Evolutionary conservation across 345 rosid genomes (phyloP).

Genomic region (Linum lewisii): DNA sequence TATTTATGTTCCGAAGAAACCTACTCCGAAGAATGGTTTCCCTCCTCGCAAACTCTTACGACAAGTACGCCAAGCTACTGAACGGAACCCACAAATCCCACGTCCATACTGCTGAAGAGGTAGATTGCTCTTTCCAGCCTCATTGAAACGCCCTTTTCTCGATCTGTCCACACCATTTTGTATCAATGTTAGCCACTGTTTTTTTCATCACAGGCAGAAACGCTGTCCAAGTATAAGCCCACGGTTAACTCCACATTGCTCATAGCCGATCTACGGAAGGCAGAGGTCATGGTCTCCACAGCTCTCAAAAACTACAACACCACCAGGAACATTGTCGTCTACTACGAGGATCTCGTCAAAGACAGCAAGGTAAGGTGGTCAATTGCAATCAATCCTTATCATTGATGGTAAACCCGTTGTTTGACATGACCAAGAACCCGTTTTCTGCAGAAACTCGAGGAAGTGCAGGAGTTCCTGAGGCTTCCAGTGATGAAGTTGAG

Average conservation of each 20-base stretch:
- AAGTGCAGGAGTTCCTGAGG: conserved; percentile 65
- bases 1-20: conserved; percentile 74
- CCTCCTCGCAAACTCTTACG: conserved; percentile 73
- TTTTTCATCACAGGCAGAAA: conserved; percentile 55
- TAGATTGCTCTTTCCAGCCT: conserved; percentile 14
- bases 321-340: conserved; percentile 65
- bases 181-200: conserved; percentile 11
- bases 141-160: neutral
- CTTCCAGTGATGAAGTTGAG: conserved; percentile 50
- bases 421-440: neutral
- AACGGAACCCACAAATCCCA: conserved; percentile 97
- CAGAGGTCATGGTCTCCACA: conserved; percentile 45
- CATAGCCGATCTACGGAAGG: conserved; percentile 49
- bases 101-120: conserved; percentile 92
- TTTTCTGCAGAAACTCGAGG: conserved; percentile 56
- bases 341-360: conserved; percentile 72
- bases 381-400: neutral
- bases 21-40: conserved; percentile 82
- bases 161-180: neutral
- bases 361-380: conserved; percentile 50
- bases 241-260: conserved; percentile 53
- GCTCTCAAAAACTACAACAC: conserved; percentile 57
- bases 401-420: neutral
- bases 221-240: conserved; percentile 76
- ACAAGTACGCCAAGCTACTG: conserved; percentile 69